These are phyloP conservation scores for Hericium erinaceus DNA, from an alignment of 768 basidiomycete genomes.

Conservation along the genomic window DNA sequence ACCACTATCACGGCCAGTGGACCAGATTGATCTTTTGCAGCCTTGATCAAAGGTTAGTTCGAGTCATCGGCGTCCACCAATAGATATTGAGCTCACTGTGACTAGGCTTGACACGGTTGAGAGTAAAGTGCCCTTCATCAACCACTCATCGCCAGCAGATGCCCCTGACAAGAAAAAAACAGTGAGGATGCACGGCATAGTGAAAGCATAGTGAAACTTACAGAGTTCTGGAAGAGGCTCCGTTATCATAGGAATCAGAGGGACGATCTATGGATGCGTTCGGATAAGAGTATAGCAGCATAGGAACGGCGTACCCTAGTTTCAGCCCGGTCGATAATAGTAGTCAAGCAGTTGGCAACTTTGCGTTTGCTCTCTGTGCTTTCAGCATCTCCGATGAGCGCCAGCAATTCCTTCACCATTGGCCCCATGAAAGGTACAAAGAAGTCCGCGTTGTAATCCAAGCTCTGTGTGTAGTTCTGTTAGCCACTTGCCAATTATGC, in stretches of 20 bases:
- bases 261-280: conserved; percentile 44
- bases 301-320: conserved; percentile 20
- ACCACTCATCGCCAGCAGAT: conserved; percentile 54
- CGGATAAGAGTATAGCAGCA: background rate
- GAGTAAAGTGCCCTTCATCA: conserved; percentile 65
- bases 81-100: conserved; percentile 34
- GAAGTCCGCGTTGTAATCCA: conserved; percentile 48
- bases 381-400: conserved; percentile 62
- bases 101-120: conserved; percentile 62
- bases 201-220: conserved; percentile 26
- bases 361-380: conserved; percentile 70
- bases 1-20: conserved; percentile 46
- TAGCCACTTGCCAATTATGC: background rate
- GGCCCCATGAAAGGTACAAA: conserved; percentile 65
- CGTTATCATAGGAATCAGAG: conserved; percentile 51
- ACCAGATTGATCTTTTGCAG: conserved; percentile 53
- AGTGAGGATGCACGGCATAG: conserved; percentile 6
- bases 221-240: conserved; percentile 65
- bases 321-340: conserved; percentile 48
- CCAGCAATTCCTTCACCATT: conserved; percentile 57
- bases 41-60: conserved; percentile 29
- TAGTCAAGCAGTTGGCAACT: conserved; percentile 60
- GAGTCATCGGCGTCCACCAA: background rate
- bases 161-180: conserved; percentile 42
- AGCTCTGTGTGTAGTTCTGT: conserved; percentile 32